Evolutionary conservation across 805 yeast genomes (phyloP), one percentile per base, ranked within the genome.

Genomic region (Suhomyces prunicola): DNA sequence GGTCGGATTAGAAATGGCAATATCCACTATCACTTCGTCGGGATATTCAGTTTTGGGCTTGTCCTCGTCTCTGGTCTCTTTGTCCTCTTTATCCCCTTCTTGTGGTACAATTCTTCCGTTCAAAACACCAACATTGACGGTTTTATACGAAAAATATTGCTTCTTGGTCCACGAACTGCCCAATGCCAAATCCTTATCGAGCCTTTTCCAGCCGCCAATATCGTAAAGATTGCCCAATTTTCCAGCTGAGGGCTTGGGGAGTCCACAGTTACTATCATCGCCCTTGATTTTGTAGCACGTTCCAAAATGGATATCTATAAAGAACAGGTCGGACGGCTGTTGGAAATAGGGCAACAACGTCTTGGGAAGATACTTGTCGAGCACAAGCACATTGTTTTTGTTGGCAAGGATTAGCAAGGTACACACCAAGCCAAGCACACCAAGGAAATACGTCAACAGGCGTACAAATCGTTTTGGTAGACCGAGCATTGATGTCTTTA

Each of bases 121-220:
- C 52, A 69, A 56, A 27, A 60, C 60, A 46, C 59, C 57, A 49
- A 61, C 50, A 50, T 59, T 60, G 52, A 69, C 57, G 15, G 58
- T 59, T 55, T 74, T 64, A 54, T 64, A 63, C n/a, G 56, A 71
- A 17, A 83, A 57, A 60, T 60, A 82, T 40, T 74, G 72, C 47
- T 68, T 67, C 47, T 64, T 60, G 35, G 72, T 57, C 83, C 83
- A 81, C 4, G 77, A 69, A 22, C 63, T 57, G 4, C 77, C 76
- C 51, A 83, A 68, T 15, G 62, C 60, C 39, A 83, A 67, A 60
- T 83, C 86, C 57, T 81, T 81, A 22, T 74, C 73, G 24, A 80
- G 55, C 48, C 69, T 66, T 36, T 56, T 50, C 84, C 84, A 82
- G 10, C 69, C 69, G 6, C 67, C 67, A 24, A 49, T 45, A 2